Base-by-base conservation (phyloP, 2,329 filamentous ascomycete genomes). In the Phialemoniopsis sp. region DNA sequence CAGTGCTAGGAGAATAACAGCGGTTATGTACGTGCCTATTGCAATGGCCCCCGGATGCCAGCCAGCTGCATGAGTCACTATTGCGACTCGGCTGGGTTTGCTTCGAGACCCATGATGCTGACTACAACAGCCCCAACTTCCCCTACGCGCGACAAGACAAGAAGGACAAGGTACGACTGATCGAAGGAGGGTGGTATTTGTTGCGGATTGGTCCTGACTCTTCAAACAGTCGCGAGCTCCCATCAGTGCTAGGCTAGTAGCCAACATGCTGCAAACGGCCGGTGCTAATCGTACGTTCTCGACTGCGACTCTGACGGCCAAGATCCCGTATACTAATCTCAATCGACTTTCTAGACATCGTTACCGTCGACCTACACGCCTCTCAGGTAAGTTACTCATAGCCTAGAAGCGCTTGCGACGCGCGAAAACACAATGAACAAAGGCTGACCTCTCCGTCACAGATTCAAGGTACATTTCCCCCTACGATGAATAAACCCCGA, bases 141-240 rank as follows among this genome's bases (percentile, higher is more conserved):
- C 90, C 90, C 19, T 97, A 97, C 58, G 90, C 91, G 13, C 82
- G 91, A 36, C 91, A 97, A 67, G 93, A 97, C 66, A 97, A 97
- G 74, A 97, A 97, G 68, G 90, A 95, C 70, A 76, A 76, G 44
- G 48, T 51, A 35, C n/a, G 21, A 26, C 10, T 26, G 21, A 6
- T 13, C 29, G 12, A 12, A 13, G 10, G 13, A 8, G 8, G 14
- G 3, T 7, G n/a, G 5, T 13, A 8, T 7, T 9, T 2, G 5
- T 13, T 4, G 18, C 13, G 15, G 16, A 29, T 10, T 18, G 13
- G 8, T 6, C 10, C 32, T 16, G 13, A 36, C 38, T 44, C 21
- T 45, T 45, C 36, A 34, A 26, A 30, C 38, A 33, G 72, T 93
- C 86, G 40, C 82, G 91, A 49, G 91, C 93, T n/a, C 91, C 93